Percentiles rank a stretch among this genome's conserved stretches.
Conservation (phyloP, 2,329 filamentous ascomycete species). For the Raffaelea arxii region DNA sequence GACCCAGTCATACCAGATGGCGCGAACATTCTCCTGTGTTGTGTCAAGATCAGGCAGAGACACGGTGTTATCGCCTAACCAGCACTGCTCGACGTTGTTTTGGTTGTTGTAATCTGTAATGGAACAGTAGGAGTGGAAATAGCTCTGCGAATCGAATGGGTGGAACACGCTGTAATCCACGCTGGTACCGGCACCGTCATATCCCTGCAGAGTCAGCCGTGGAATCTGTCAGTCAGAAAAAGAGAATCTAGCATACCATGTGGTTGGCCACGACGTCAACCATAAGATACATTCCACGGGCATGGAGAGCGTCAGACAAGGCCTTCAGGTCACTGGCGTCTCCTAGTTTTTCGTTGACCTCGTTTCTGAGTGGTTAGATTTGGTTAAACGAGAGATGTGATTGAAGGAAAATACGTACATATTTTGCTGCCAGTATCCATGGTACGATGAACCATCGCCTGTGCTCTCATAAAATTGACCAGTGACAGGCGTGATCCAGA, state of each 20-base stretch:
- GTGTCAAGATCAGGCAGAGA: constrained; percentile 55
- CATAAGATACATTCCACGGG: constrained; percentile 29
- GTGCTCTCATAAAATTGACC: constrained; percentile 25
- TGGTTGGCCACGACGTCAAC: constrained; percentile 47
- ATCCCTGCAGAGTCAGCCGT: too few species aligned
- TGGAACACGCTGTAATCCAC: constrained; percentile 27
- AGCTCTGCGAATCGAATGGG: constrained; percentile 40
- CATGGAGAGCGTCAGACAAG: constrained; percentile 34
- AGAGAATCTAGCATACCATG: constrained; percentile 19
- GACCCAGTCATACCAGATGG: constrained; percentile 50
- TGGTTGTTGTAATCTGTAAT: constrained; percentile 43
- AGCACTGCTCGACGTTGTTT: constrained; percentile 34
- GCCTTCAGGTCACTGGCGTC: constrained; percentile 50
- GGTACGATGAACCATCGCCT: constrained; percentile 28
- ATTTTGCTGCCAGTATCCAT: constrained; percentile 46
- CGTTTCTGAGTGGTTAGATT: too few species aligned
- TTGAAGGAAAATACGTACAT: too few species aligned
- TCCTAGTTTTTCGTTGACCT: too few species aligned
- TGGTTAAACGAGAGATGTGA: constrained; percentile 51
- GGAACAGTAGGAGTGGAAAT: constrained; percentile 53
- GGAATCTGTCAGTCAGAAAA: background rate
- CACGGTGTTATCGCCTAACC: constrained; percentile 40
- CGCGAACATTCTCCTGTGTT: constrained; percentile 22
- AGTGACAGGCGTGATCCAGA: constrained; percentile 51
- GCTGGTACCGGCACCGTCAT: constrained; percentile 25